Evolutionary conservation across 2,329 filamentous ascomycete species (phyloP), one percentile per base, ranked within the genome.

Genomic region (Paramyrothecium roridum): DNA sequence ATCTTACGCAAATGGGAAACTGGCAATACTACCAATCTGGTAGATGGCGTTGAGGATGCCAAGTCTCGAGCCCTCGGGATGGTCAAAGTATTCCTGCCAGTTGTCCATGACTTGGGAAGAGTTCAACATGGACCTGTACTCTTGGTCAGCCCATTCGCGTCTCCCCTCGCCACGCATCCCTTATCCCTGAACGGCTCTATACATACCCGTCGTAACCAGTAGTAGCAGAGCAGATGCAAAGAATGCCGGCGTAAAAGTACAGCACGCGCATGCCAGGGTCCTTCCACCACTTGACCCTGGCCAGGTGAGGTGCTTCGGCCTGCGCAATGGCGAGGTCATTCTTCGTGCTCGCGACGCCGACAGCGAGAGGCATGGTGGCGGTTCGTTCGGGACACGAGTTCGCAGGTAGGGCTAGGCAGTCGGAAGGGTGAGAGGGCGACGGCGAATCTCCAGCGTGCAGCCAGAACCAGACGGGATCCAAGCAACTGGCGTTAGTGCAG

Each of bases 241-340:
- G 76, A 53, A 81, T 68, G 59, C 78, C 68, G 52, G 75, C 75
- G 62, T 76, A 81, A 61, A 80, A 78, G 71, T 83, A 84, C 10
- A 84, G 73, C 69, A 79, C 78, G 64, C 81, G 72, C 62, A 85
- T 73, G 48, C 80, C 80, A n/a, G 80, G 77, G 26, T 84, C 79
- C 60, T 74, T 78, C 50, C 64, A 78, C 81, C 81, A 84, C 60
- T 76, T 66, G 53, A 84, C 79, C 57, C 59, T 72, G 62, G 78
- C 75, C 57, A 82, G 79, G 52, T 76, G 65, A 58, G 79, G 79
- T n/a, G 77, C 76, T 59, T 80, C 78, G 53, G 76, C 74, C 61
- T 75, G 73, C 54, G 75, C 76, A 34, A 54, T 43, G 52, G 55
- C 55, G 52, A 54, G 52, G 30, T 54, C 55, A 30, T 57, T 50